Conservation (phyloP, 2,329 filamentous ascomycete species). For the Saccharata proteae region DNA sequence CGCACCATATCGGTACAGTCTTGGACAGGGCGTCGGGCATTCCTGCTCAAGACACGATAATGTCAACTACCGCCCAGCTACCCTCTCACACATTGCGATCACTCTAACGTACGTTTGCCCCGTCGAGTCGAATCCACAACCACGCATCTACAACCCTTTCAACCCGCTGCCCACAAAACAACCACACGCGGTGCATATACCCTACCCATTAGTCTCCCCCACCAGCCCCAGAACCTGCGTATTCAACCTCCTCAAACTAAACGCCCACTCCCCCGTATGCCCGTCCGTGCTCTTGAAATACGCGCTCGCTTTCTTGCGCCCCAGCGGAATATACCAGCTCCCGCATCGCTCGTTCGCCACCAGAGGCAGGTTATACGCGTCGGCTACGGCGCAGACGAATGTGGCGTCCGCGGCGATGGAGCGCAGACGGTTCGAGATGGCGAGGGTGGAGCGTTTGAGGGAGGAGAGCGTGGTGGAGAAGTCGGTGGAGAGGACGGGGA, state of each 20-base stretch:
- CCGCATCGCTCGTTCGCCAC: conserved; percentile 92
- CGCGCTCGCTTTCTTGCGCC: conserved; percentile 55
- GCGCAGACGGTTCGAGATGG: conserved; percentile 65
- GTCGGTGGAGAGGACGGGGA: conserved; percentile 45
- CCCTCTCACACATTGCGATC: neutral
- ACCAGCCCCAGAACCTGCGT: conserved; percentile 64
- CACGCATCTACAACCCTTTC: conserved; percentile 45
- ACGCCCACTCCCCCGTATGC: conserved; percentile 81
- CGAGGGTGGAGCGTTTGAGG: conserved; percentile 64
- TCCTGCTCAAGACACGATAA: conserved; percentile 30
- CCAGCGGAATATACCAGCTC: conserved; percentile 76
- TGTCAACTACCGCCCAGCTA: neutral
- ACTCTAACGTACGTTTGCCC: conserved; percentile 56
- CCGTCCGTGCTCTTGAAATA: conserved; percentile 99
- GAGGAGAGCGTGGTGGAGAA: conserved; percentile 58
- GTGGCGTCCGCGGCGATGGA: conserved; percentile 66
- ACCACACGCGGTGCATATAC: conserved; percentile 8
- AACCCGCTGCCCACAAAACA: no score
- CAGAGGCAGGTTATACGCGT: conserved; percentile 51
- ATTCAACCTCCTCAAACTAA: conserved; percentile 76
- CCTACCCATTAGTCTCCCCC: conserved; percentile 53
- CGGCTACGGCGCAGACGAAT: conserved; percentile 56
- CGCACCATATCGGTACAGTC: conserved; percentile 88
- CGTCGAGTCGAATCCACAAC: conserved; percentile 87
- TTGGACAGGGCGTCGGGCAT: conserved; percentile 94